These are phyloP conservation scores for Apophysomyces ossiformis DNA, from an alignment of 371 early-diverging fungal species.

Conservation along the genomic window DNA sequence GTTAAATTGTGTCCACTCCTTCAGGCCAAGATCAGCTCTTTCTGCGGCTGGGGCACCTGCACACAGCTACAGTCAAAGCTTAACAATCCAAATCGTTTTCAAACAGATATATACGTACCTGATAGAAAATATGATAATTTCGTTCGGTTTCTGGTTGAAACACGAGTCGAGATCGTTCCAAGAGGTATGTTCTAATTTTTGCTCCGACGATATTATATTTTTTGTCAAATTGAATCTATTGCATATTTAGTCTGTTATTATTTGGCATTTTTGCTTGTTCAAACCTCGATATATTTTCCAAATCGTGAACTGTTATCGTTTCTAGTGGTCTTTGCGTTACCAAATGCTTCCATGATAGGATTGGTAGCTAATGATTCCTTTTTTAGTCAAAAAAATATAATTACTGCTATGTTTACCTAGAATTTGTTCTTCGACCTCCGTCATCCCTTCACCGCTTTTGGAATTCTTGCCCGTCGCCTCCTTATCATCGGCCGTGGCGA, in stretches of 20 bases:
- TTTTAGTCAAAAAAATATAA: background rate
- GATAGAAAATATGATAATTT: slow-evolving; percentile 99
- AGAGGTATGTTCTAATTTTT: slow-evolving; percentile 93
- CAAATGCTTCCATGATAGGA: slow-evolving; percentile 99
- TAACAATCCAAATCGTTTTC: background rate
- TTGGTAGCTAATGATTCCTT: slow-evolving; percentile 76
- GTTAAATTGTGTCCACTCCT: slow-evolving; percentile 73
- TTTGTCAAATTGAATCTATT: slow-evolving; percentile 78
- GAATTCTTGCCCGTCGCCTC: slow-evolving; percentile 43
- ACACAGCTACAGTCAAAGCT: slow-evolving; percentile 66
- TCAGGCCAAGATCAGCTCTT: slow-evolving; percentile 74
- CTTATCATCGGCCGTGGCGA: slow-evolving; percentile 89
- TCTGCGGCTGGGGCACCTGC: slow-evolving; percentile 84
- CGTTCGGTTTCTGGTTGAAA: slow-evolving; percentile 95
- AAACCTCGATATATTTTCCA: slow-evolving; percentile 97
- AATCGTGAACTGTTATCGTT: slow-evolving; percentile 99
- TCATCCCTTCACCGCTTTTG: slow-evolving; percentile 55
- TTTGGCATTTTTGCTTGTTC: background rate
- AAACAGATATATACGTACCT: slow-evolving; percentile 37
- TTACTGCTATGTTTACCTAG: slow-evolving; percentile 44
- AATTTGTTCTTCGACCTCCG: slow-evolving; percentile 84
- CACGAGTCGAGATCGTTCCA: slow-evolving; percentile 96
- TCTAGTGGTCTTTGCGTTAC: slow-evolving; percentile 99
- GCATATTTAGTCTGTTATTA: background rate
- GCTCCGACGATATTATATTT: slow-evolving; percentile 92